A percentile compares a stretch with the other conserved stretches of the same genome.
phyloP scores from a whole-genome alignment of 176 grass and related monocot species.

The maize (Zea mays) region Zm-B73-REFERENCE-NAM-5.0 NC_050103.1:145945501-145946000 shows the following conservation, averaged over 20 bases:
- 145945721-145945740: not conserved
- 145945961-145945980: slow-evolving; percentile 24
- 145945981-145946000: not conserved
- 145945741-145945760: slow-evolving; percentile 19
- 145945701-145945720: not conserved
- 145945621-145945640: slow-evolving; percentile 70
- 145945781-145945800: slow-evolving; percentile 21
- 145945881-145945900: not conserved
- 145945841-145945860: slow-evolving; percentile 20
- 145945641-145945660: slow-evolving; percentile 55
- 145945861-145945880: not conserved
- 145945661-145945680: slow-evolving; percentile 41
- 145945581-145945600: slow-evolving; percentile 65
- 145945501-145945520: slow-evolving; percentile 70
- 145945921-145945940: slow-evolving; percentile 14
- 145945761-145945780: slow-evolving; percentile 18
- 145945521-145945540: slow-evolving; percentile 50
- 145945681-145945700: not conserved
- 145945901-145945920: not conserved
- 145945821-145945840: not conserved
- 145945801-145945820: not conserved
- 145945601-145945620: slow-evolving; percentile 63
- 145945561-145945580: slow-evolving; percentile 78
- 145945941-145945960: not conserved
- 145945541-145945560: slow-evolving; percentile 55